A percentile compares a stretch with the other conserved stretches of the same genome.
Evolutionary conservation across 2,329 filamentous ascomycete genomes (phyloP).

Genomic region (Hypoxylon sp.): DNA sequence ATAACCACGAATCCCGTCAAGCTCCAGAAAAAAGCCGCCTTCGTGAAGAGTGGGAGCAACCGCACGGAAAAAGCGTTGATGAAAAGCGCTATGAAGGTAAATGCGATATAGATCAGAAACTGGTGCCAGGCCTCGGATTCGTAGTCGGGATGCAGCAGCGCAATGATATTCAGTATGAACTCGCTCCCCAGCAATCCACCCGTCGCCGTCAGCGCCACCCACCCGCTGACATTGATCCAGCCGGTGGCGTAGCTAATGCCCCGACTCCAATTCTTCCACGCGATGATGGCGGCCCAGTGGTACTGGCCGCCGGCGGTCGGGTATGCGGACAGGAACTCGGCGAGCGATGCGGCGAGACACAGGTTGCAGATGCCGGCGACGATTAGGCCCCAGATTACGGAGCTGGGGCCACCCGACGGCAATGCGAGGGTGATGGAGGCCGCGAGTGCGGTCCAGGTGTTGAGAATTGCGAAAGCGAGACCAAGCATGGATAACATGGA

Average conservation of each 20-base stretch:
- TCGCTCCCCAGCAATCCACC: constrained; percentile 73
- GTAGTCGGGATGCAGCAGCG: constrained; percentile 67
- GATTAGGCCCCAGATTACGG: constrained; percentile 76
- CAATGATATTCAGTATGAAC: constrained; percentile 71
- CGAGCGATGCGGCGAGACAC: constrained; percentile 72
- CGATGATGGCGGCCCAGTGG: constrained; percentile 74
- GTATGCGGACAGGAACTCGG: constrained; percentile 75
- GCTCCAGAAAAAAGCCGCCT: constrained; percentile 76
- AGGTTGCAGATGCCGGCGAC: constrained; percentile 74
- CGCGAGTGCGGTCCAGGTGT: constrained; percentile 60
- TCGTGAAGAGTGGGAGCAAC: constrained; percentile 71
- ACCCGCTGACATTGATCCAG: constrained; percentile 78
- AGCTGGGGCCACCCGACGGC: constrained; percentile 74
- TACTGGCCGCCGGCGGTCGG: constrained; percentile 70
- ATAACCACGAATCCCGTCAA: constrained; percentile 74
- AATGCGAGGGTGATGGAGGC: constrained; percentile 61
- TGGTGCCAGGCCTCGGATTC: constrained; percentile 71
- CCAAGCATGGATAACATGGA: constrained; percentile 56
- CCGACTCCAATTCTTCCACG: constrained; percentile 67
- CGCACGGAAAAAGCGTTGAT: constrained; percentile 72
- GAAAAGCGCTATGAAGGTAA: constrained; percentile 66
- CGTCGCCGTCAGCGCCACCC: constrained; percentile 74
- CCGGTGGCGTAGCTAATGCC: constrained; percentile 75
- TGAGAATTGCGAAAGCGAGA: constrained; percentile 56
- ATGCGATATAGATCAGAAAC: constrained; percentile 75